A percentile compares a stretch with the other conserved stretches of the same genome.
phyloP scores from a whole-genome alignment of 169 alveolate genomes.

The Plasmodium ovale region DNA sequence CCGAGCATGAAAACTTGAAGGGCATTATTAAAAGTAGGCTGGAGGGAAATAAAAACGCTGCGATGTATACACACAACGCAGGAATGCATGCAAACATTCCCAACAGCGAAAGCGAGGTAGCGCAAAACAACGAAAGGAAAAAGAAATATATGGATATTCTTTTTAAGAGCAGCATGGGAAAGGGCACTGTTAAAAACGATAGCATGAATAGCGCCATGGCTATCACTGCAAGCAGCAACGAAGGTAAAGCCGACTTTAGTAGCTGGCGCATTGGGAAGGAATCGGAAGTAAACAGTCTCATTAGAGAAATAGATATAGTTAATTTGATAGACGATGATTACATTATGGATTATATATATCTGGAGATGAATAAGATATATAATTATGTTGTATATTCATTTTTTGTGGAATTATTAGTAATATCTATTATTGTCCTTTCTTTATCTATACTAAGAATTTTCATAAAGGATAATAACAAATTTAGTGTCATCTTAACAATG shows the following conservation, averaged over 20 bases:
- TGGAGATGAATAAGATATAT: slow-evolving; percentile 67
- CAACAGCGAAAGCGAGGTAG: slow-evolving; percentile 9
- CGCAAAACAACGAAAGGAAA: slow-evolving; percentile 13
- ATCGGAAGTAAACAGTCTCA: not conserved
- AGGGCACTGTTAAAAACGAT: not conserved
- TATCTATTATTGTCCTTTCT: slow-evolving; percentile 56
- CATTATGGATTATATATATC: slow-evolving; percentile 39
- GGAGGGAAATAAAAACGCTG: slow-evolving; percentile 4
- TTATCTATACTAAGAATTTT: slow-evolving; percentile 50
- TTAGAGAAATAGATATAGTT: slow-evolving; percentile 40
- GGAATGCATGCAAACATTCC: not conserved
- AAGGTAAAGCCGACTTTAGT: not conserved
- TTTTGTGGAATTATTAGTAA: slow-evolving; percentile 61
- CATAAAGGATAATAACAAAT: slow-evolving; percentile 56
- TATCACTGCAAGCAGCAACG: not conserved
- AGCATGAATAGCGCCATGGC: not conserved
- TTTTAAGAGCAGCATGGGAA: not conserved
- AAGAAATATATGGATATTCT: not conserved
- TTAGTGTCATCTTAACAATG: slow-evolving; percentile 67
- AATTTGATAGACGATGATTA: slow-evolving; percentile 30
- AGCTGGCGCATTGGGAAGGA: not conserved
- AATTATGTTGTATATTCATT: slow-evolving; percentile 54
- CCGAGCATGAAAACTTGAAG: slow-evolving; percentile 32
- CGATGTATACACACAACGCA: not conserved
- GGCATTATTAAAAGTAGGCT: slow-evolving; percentile 16